Evolutionary conservation across 2,329 filamentous ascomycete genomes (phyloP).

Genomic region (Epichloe elymi): DNA sequence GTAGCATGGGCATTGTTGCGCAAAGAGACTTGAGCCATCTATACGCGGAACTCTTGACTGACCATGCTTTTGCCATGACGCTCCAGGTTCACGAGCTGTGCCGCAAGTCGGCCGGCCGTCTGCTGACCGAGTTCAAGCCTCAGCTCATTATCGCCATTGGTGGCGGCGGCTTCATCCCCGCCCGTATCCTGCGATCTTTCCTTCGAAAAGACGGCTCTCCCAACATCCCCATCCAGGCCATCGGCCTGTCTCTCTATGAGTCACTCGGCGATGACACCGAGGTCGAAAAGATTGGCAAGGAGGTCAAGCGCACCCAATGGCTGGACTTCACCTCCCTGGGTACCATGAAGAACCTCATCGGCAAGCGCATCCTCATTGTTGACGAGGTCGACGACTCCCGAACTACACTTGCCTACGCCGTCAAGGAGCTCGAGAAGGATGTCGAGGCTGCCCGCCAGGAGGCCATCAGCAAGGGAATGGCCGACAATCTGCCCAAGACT

Average conservation of each 20-base stretch:
- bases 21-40: neutral
- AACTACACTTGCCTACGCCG: conserved; percentile 87
- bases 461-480: conserved; percentile 59
- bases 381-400: conserved; percentile 94
- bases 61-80: neutral
- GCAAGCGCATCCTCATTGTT: conserved; percentile 84
- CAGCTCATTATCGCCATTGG: conserved; percentile 98
- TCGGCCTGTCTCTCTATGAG: conserved; percentile 95
- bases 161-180: conserved; percentile 92
- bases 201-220: conserved; percentile 74
- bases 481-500: conserved; percentile 53
- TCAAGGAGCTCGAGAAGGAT: conserved; percentile 88
- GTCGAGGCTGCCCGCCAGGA: conserved; percentile 65
- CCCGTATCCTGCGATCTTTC: conserved; percentile 93
- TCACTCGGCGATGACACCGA: conserved; percentile 45
- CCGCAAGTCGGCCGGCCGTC: conserved; percentile 67
- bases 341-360: conserved; percentile 78
- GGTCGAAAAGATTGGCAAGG: conserved; percentile 69
- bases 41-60: neutral
- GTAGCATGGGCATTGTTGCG: neutral
- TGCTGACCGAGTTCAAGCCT: conserved; percentile 76
- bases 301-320: conserved; percentile 97
- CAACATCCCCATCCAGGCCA: conserved; percentile 98
- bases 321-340: conserved; percentile 76
- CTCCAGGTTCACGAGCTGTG: conserved; percentile 90